These are phyloP conservation scores for Trichosporon sp. DNA, from an alignment of 1,284 basidiomycete species.

Conservation along the genomic window DNA sequence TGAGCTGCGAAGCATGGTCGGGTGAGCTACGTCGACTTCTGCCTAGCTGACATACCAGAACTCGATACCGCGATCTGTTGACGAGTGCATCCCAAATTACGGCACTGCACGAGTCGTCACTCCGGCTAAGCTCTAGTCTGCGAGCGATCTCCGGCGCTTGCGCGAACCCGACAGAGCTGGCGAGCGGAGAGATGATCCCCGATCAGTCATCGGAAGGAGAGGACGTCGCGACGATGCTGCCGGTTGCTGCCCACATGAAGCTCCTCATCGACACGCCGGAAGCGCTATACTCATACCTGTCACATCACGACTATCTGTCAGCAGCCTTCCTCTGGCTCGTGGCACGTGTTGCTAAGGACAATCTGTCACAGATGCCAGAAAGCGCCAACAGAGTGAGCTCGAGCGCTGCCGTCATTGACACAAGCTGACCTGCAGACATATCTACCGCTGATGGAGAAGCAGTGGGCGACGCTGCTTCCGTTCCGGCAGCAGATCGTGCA, in stretches of 20 bases:
- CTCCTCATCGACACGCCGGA: constrained; percentile 80
- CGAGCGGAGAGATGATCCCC: constrained; percentile 6
- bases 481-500: constrained; percentile 79
- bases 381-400: constrained; percentile 32
- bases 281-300: constrained; percentile 70
- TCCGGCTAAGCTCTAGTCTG: constrained; percentile 48
- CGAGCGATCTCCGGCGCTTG: constrained; percentile 35
- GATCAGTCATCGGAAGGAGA: constrained; percentile 21
- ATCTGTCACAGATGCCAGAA: constrained; percentile 30
- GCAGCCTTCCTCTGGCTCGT: constrained; percentile 82
- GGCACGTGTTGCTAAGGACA: constrained; percentile 62
- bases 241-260: constrained; percentile 79
- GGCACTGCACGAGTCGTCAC: constrained; percentile 51
- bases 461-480: constrained; percentile 79
- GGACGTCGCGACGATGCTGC: constrained; percentile 59
- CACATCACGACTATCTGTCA: constrained; percentile 66
- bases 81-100: constrained; percentile 86
- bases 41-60: constrained; percentile 52
- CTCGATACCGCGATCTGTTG: constrained; percentile 87
- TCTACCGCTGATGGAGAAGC: constrained; percentile 71
- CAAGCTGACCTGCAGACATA: constrained; percentile 28
- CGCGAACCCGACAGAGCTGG: constrained; percentile 30
- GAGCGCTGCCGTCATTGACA: background rate
- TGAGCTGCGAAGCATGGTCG: constrained; percentile 88
- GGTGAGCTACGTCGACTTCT: constrained; percentile 57